Conservation (phyloP, 1,139 yeast genomes). For the Hyphopichia pseudoburtonii region DNA sequence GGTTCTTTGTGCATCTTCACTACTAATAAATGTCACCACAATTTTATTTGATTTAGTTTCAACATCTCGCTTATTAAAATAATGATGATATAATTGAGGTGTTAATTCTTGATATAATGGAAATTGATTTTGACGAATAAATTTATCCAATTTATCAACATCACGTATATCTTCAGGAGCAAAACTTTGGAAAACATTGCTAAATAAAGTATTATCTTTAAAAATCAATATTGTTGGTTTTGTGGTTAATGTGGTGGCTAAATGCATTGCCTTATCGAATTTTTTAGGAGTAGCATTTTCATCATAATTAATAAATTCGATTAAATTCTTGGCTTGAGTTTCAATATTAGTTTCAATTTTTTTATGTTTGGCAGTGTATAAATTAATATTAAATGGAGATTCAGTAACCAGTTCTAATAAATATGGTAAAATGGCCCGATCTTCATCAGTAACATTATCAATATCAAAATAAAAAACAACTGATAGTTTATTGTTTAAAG, state of each 20-base stretch:
- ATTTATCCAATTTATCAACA: constrained; percentile 43
- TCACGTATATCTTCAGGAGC: constrained; percentile 64
- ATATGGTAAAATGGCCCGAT: constrained; percentile 58
- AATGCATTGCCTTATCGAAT: constrained; percentile 45
- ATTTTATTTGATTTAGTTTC: constrained; percentile 30
- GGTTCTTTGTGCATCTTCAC: constrained; percentile 34
- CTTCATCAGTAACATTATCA: constrained; percentile 54
- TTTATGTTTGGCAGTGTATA: constrained; percentile 52
- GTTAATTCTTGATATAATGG: constrained; percentile 57
- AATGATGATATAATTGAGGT: constrained; percentile 30
- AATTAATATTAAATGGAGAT: constrained; percentile 52
- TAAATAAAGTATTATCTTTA: constrained; percentile 54
- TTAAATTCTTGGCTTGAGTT: constrained; percentile 42
- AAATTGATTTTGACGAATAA: constrained; percentile 45
- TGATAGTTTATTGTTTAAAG: constrained; percentile 43
- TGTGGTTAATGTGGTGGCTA: constrained; percentile 54
- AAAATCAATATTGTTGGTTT: constrained; percentile 61
- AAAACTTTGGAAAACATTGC: constrained; percentile 57
- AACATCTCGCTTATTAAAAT: constrained; percentile 31
- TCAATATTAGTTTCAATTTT: constrained; percentile 40
- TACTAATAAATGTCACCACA: constrained; percentile 54
- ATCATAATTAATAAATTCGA: constrained; percentile 44
- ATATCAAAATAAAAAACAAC: constrained; percentile 58
- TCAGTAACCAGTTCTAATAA: constrained; percentile 57
- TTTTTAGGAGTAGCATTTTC: constrained; percentile 21